phyloP scores from a whole-genome alignment of 2,329 filamentous ascomycete genomes.

The Diplodia sapinea region DNA sequence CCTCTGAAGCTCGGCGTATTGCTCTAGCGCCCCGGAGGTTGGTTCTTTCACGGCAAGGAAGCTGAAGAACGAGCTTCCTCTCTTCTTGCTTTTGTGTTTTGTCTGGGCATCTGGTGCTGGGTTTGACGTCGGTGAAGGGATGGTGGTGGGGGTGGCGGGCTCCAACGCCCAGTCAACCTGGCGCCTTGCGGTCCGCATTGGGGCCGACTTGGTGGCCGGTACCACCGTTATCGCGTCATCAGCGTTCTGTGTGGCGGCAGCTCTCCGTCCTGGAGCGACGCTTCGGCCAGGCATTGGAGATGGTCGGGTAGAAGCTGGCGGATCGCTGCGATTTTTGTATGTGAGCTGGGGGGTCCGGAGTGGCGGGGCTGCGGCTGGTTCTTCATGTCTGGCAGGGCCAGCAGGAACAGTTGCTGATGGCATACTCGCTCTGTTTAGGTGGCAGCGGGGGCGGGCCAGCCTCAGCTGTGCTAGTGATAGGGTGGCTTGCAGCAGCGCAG shows the following conservation, averaged over 20 bases:
- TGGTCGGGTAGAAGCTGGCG: background rate
- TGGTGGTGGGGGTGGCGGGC: background rate
- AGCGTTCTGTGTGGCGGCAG: background rate
- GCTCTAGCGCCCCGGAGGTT: constrained; percentile 53
- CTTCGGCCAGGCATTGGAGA: background rate
- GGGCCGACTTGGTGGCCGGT: background rate
- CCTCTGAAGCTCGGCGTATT: constrained; percentile 53
- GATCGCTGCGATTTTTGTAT: constrained; percentile 24
- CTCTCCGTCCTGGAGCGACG: background rate
- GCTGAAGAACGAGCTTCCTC: constrained; percentile 49
- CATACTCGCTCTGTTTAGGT: constrained; percentile 7
- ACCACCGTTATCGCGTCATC: constrained; percentile 21
- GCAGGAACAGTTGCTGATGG: background rate
- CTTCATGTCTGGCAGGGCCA: background rate
- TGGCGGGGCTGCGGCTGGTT: background rate
- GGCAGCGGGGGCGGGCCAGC: background rate
- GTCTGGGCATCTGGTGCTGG: background rate
- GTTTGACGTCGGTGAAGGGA: background rate
- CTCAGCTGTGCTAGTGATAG: constrained; percentile 19
- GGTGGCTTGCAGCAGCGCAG: constrained; percentile 10
- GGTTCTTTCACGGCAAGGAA: constrained; percentile 58
- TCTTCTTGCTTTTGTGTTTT: constrained; percentile 21
- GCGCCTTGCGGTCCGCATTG: background rate
- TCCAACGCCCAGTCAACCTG: constrained; percentile 21
- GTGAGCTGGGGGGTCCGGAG: constrained; percentile 24